phyloP scores from a whole-genome alignment of 495 filamentous ascomycete genomes.

The Xylaria bambusicola region DNA sequence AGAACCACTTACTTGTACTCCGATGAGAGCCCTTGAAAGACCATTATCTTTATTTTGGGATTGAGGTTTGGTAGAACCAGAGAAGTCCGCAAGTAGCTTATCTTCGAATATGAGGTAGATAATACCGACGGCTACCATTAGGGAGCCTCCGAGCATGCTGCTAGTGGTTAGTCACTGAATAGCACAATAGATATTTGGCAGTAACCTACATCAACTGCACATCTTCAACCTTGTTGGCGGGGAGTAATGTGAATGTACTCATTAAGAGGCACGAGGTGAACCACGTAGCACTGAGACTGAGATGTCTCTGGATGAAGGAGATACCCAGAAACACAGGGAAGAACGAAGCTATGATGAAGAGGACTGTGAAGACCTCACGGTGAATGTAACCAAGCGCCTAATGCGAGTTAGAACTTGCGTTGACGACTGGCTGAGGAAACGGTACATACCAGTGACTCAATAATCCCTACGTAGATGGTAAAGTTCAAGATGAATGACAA shows the following conservation, averaged over 20 bases:
- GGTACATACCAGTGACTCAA: constrained; percentile 77
- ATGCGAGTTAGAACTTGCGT: constrained; percentile 24
- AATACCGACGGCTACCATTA: constrained; percentile 79
- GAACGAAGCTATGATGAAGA: constrained; percentile 71
- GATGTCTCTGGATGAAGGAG: constrained; percentile 67
- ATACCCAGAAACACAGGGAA: constrained; percentile 80
- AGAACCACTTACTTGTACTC: constrained; percentile 37
- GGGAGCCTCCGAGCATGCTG: constrained; percentile 71
- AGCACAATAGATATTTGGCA: neutral
- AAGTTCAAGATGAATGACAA: constrained; percentile 62
- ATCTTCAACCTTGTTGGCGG: constrained; percentile 82
- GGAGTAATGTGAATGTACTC: constrained; percentile 88
- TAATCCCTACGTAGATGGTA: constrained; percentile 66
- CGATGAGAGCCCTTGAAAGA: constrained; percentile 45
- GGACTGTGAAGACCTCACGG: constrained; percentile 80
- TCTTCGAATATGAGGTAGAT: constrained; percentile 84
- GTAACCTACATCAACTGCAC: constrained; percentile 70
- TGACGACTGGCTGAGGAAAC: neutral
- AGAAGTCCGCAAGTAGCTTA: constrained; percentile 56
- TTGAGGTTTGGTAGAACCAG: constrained; percentile 30
- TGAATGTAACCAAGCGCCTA: constrained; percentile 79
- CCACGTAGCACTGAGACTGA: constrained; percentile 70
- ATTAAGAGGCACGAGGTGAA: constrained; percentile 73
- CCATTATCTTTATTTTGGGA: constrained; percentile 24
- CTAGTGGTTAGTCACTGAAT: constrained; percentile 30